Conservation (phyloP, 257 asterid genomes). For the Solanum sitiens region DNA sequence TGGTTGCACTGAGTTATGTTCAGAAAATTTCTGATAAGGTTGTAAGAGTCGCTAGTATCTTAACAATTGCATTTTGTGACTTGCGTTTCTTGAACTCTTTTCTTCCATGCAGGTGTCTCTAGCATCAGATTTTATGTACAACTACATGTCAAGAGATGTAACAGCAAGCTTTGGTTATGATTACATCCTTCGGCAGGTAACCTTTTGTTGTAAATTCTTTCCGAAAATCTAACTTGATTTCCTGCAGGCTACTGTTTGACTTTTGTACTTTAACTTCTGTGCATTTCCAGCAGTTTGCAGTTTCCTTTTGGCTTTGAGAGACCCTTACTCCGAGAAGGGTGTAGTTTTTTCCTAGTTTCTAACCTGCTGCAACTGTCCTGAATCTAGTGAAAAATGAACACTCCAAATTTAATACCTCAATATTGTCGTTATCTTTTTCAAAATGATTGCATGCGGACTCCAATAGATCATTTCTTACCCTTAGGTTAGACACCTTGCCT, state of each 20-base stretch:
- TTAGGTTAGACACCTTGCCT: background rate
- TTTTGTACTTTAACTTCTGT: background rate
- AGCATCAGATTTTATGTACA: conserved; percentile 71
- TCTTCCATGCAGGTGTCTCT: conserved; percentile 49
- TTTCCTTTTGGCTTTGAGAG: background rate
- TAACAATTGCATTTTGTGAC: background rate
- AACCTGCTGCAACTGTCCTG: background rate
- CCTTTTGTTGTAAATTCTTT: background rate
- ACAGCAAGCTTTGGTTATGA: conserved; percentile 70
- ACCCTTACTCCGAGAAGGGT: background rate
- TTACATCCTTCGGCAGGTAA: conserved; percentile 69
- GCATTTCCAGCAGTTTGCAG: background rate
- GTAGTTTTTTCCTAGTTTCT: background rate
- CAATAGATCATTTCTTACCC: background rate
- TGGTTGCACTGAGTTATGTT: conserved; percentile 70
- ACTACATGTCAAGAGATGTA: conserved; percentile 56
- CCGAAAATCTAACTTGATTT: background rate
- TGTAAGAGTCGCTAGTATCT: background rate
- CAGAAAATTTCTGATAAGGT: conserved; percentile 69
- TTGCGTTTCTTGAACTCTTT: background rate
- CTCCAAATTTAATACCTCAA: background rate
- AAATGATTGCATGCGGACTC: background rate
- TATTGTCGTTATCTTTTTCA: background rate
- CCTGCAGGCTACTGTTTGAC: background rate
- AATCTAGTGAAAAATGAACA: background rate